Percentiles rank a stretch among this genome's conserved stretches.
These are phyloP conservation scores for Cenchrus americanus DNA, from an alignment of 176 grass and related monocot genomes.

Conservation along the genomic window DNA sequence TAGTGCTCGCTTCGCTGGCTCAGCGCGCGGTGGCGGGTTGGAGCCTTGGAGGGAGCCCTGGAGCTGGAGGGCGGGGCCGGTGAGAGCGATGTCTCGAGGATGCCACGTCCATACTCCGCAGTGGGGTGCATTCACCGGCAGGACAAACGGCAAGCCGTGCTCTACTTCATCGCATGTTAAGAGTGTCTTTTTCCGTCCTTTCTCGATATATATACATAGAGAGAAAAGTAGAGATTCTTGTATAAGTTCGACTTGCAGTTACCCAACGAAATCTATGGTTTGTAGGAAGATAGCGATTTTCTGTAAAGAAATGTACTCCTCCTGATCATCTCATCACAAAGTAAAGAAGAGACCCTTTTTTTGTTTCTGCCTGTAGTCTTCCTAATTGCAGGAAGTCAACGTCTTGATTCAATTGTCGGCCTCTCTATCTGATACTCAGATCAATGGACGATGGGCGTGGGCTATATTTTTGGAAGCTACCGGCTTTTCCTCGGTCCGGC, in stretches of 20 bases:
- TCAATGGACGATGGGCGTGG: no score
- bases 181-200: background rate
- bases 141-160: background rate
- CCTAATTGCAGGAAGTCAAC: no score
- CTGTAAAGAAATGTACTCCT: background rate
- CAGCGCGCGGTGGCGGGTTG: background rate
- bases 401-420: no score
- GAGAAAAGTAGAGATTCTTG: background rate
- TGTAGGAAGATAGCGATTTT: background rate
- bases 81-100: background rate
- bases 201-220: background rate
- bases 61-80: background rate
- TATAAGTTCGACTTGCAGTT: constrained; percentile 8
- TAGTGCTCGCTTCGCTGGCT: background rate
- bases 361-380: background rate
- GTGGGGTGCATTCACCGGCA: background rate
- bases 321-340: background rate
- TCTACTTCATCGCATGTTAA: background rate
- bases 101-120: background rate
- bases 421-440: no score
- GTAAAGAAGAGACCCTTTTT: background rate
- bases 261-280: background rate
- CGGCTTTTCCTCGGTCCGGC: no score
- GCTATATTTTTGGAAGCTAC: no score
- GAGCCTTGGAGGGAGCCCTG: no score